These are phyloP conservation scores for Phialophora expanda DNA, from an alignment of 2,329 filamentous ascomycete species.

Conservation along the genomic window DNA sequence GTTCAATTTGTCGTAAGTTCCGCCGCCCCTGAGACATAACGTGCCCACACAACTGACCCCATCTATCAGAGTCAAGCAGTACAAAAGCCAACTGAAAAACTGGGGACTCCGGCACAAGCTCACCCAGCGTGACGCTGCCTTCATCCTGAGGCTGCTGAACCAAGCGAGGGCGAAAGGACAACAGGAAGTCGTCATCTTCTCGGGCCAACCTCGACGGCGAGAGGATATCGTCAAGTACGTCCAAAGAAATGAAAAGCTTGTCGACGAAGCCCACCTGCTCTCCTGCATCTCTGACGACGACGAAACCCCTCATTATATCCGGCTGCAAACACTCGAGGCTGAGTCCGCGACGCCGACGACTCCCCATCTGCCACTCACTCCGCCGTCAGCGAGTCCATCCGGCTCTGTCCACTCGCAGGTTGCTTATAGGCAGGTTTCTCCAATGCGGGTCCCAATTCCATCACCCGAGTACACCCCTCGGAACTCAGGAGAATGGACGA, in stretches of 20 bases:
- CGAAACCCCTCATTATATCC: conserved; percentile 28
- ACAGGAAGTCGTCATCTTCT: conserved; percentile 26
- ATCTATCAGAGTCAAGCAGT: conserved; percentile 27
- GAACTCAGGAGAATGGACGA: conserved; percentile 7
- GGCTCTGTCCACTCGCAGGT: conserved; percentile 8
- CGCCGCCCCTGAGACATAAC: neutral
- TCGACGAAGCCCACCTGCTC: conserved; percentile 25
- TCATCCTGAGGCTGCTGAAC: conserved; percentile 28
- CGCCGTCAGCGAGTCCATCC: conserved; percentile 18
- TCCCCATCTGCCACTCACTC: conserved; percentile 15
- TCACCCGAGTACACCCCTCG: conserved; percentile 23
- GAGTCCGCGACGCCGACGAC: neutral
- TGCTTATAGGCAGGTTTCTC: conserved; percentile 11
- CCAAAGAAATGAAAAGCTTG: conserved; percentile 24
- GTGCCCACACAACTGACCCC: conserved; percentile 4
- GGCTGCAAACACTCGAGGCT: conserved; percentile 11
- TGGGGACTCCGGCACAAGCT: conserved; percentile 31
- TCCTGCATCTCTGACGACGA: conserved; percentile 23
- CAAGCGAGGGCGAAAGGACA: conserved; percentile 17
- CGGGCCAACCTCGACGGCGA: conserved; percentile 12
- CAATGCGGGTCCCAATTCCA: conserved; percentile 18
- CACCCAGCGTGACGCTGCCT: conserved; percentile 28
- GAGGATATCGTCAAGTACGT: conserved; percentile 31
- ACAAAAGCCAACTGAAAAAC: conserved; percentile 27
- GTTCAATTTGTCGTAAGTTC: conserved; percentile 27